Base-by-base conservation (phyloP, 768 basidiomycete genomes). In the Phylloporus rhodoxanthus region DNA sequence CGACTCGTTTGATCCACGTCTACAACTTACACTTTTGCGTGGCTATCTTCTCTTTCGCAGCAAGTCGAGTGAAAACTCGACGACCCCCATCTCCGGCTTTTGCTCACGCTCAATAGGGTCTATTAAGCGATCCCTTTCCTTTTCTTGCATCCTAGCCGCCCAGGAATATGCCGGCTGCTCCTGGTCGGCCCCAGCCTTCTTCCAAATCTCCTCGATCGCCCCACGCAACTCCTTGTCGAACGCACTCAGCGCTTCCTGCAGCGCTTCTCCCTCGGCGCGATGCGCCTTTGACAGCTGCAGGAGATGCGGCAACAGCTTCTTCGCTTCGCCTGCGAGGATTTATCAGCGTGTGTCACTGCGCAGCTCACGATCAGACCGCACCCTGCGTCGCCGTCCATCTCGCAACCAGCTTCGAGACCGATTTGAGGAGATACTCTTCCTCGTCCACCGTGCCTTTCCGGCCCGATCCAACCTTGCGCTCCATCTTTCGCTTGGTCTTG, bases 371-470 rank as follows among this genome's bases (percentile, higher is more conserved):
- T 19, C 9, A 1, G 8, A 15, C 46, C 62, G 38, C 59, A 91
- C 91, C 77, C 70, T 81, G 85, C 17, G 79, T 76, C 6, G 72
- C 68, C 40, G 72, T 70, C 59, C 90, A 82, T 34, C 84, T 71
- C 11, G 70, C 72, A 15, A 81, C 80, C 3, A 96, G 74, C 61
- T 96, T 92, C 6, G 79, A 77, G 51, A 95, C 68, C 3, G 91
- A 93, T 48, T 77, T 83, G 34, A 99, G 76, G 5, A 98, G 76
- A 59, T 98, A 97, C 59, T 91, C 90, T 69, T 96, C 93, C 67
- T 98, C 96, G 60, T 95, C 93, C 0, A 94, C 86, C 0, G 93
- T 96, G 8, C 96, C 96, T 63, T 94, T 97, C 48, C 85, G 72
- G 2, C 96, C 94, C 0, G 90, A 90, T 1, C 87, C 88, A 6